Conservation (phyloP, 768 basidiomycete species). For the Lepiota venenata region DNA sequence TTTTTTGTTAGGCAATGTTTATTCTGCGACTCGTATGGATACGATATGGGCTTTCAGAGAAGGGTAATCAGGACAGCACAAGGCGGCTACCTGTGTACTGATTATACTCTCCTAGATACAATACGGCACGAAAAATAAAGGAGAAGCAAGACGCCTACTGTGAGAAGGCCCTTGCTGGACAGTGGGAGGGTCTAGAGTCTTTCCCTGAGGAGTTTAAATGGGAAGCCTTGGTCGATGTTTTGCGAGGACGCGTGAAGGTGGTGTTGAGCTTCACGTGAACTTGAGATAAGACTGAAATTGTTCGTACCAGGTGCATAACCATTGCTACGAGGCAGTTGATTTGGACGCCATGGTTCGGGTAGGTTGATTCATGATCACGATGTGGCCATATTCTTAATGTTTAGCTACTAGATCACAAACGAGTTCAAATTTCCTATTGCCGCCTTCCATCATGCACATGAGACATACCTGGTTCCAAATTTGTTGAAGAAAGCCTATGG, state of each 20-base stretch:
- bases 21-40: constrained; percentile 56
- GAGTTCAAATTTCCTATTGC: constrained; percentile 73
- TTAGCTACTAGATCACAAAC: constrained; percentile 40
- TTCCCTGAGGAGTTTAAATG: constrained; percentile 70
- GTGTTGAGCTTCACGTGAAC: not conserved
- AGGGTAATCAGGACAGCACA: constrained; percentile 31
- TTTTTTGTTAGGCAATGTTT: constrained; percentile 34
- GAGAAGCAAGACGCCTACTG: constrained; percentile 65
- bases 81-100: not conserved
- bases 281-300: not conserved
- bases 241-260: constrained; percentile 73
- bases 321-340: constrained; percentile 64
- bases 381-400: not conserved
- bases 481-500: constrained; percentile 70
- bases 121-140: constrained; percentile 60
- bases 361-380: constrained; percentile 7
- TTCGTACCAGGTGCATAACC: constrained; percentile 44
- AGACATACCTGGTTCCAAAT: constrained; percentile 84
- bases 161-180: constrained; percentile 40
- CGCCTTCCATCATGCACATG: constrained; percentile 76
- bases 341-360: constrained; percentile 67
- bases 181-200: constrained; percentile 45
- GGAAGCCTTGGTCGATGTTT: constrained; percentile 75
- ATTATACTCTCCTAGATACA: constrained; percentile 40
- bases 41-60: constrained; percentile 62